Evolutionary conservation across 768 basidiomycete species (phyloP), one percentile per base, ranked within the genome.

Genomic region (Termitomyces sp.): DNA sequence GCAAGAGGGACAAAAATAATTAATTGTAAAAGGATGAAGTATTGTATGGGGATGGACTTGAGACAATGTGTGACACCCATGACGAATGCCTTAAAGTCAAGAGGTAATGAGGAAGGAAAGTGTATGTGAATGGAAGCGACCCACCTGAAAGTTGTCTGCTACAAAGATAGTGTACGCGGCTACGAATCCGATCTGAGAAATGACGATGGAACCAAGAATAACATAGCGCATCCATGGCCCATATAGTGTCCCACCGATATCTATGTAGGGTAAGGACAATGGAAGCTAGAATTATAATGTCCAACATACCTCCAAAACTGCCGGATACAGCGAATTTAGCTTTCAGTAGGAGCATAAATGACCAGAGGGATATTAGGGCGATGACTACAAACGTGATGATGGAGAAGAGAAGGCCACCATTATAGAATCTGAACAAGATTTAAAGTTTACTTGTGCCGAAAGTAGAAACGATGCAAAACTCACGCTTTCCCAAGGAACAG

Each of bases 111-210:
- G 6, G 4, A 35, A 20, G 13, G 12, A 7, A 0, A 20, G 9
- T 18, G 18, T 14, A 5, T 28, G 48, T 53, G 26, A 33, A 58
- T 40, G 20, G 28, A 28, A n/a, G 32, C 16, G 22, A 51, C 65
- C 18, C 59, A 77, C 82, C 70, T 83, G 85, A 14, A 94, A 80
- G 68, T 95, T 97, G 73, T 95, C 84, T 1, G 95, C 88, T 44
- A 98, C 93, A 69, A 98, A 98, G 69, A 98, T 97, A 16, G 88
- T 93, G 71, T 99, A 99, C 13, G 94, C 94, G 35, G 84, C 68
- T 46, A 90, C 89, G 70, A 94, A 95, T 42, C 93, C 93, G 36
- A 95, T 74, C 69, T 94, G 97, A 1, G 96, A 98, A 24, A 95
- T 68, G 0, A 88, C 79, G 66, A 99, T 96, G 16, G 93, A 94